These are phyloP conservation scores for Trypanosoma mega DNA, from an alignment of 208 protist species.

Conservation along the genomic window DNA sequence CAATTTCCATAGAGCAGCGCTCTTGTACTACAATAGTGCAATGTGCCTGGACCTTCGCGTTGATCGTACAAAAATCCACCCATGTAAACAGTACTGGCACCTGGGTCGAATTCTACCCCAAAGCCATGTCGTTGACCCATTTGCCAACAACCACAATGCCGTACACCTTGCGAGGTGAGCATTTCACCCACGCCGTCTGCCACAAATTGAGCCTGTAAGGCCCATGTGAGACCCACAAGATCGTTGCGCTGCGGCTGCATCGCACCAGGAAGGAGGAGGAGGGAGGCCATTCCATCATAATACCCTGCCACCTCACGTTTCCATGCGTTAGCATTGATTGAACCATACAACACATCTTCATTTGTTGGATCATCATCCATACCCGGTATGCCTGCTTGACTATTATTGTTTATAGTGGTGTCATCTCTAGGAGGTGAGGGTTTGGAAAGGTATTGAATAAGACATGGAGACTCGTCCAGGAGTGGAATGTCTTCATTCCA, in stretches of 20 bases:
- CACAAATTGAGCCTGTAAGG: constrained; percentile 23
- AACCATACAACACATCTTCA: too few relatives aligned
- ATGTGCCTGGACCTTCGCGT: constrained; percentile 36
- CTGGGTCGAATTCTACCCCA: constrained; percentile 41
- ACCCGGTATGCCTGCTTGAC: too few relatives aligned
- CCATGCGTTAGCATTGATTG: too few relatives aligned
- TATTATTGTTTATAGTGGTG: too few relatives aligned
- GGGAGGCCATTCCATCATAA: constrained; percentile 31
- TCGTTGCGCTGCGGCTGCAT: neutral
- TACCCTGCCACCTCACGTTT: too few relatives aligned
- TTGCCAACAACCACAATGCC: constrained; percentile 65
- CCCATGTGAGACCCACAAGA: constrained; percentile 30
- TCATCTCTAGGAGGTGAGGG: too few relatives aligned
- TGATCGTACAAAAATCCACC: constrained; percentile 36
- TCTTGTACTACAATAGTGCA: constrained; percentile 46
- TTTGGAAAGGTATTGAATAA: constrained; percentile 16
- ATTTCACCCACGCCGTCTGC: constrained; percentile 32
- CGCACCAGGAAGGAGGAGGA: constrained; percentile 14
- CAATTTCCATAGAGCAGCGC: constrained; percentile 54
- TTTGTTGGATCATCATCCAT: too few relatives aligned
- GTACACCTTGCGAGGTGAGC: constrained; percentile 19
- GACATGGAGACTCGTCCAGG: constrained; percentile 23
- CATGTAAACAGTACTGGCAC: constrained; percentile 44
- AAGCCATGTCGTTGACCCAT: constrained; percentile 56
- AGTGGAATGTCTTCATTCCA: constrained; percentile 53